These are phyloP conservation scores for Geopyxis carbonaria DNA, from an alignment of 495 filamentous ascomycete genomes.

Conservation along the genomic window DNA sequence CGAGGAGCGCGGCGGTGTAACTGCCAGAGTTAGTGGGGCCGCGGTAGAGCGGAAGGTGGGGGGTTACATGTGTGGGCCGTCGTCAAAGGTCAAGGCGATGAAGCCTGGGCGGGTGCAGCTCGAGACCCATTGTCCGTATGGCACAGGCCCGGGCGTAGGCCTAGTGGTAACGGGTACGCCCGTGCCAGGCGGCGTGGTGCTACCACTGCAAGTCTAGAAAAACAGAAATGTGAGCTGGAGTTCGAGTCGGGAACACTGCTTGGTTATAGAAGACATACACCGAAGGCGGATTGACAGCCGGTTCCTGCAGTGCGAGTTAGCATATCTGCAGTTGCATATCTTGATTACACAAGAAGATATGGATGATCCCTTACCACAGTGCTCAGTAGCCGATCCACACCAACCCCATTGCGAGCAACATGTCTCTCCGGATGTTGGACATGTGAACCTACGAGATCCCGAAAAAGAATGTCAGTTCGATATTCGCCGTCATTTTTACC, in stretches of 20 bases:
- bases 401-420: slow-evolving; percentile 25
- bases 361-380: slow-evolving; percentile 18
- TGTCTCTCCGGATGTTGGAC: slow-evolving; percentile 2
- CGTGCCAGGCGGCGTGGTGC: neutral
- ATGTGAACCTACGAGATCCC: slow-evolving; percentile 2
- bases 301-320: slow-evolving; percentile 12
- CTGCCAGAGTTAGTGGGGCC: too few species aligned
- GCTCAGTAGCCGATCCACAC: slow-evolving; percentile 15
- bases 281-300: slow-evolving; percentile 20
- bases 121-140: slow-evolving; percentile 29
- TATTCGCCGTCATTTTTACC: too few species aligned
- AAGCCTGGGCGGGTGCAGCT: slow-evolving; percentile 36
- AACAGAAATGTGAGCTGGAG: neutral
- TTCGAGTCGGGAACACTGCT: neutral
- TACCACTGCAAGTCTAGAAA: neutral
- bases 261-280: slow-evolving; percentile 4
- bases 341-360: neutral
- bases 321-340: slow-evolving; percentile 1
- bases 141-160: slow-evolving; percentile 15
- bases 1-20: slow-evolving; percentile 48
- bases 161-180: slow-evolving; percentile 5
- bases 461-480: too few species aligned
- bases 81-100: slow-evolving; percentile 37
- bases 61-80: slow-evolving; percentile 21
- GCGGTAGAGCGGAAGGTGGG: neutral